phyloP scores from a whole-genome alignment of 2,329 filamentous ascomycete species.

The Aspergillus sp. region DNA sequence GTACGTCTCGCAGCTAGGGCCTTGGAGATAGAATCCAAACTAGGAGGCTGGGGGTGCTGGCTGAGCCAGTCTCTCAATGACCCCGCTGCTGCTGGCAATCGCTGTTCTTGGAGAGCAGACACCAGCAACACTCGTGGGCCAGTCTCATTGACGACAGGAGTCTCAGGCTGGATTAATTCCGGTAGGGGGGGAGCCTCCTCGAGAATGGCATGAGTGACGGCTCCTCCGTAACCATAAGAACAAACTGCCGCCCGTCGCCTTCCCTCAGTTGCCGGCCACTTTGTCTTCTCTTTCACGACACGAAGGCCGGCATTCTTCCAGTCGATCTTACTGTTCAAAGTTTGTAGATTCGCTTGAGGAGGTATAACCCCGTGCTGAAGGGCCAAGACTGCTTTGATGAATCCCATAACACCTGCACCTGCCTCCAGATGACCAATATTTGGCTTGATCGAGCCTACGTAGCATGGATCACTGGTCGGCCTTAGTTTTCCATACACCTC shows the following conservation, averaged over 20 bases:
- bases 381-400: constrained; percentile 28
- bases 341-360: constrained; percentile 36
- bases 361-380: constrained; percentile 22
- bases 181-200: constrained; percentile 15
- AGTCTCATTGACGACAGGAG: background rate
- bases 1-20: background rate
- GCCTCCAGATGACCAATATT: constrained; percentile 35
- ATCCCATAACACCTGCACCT: constrained; percentile 24
- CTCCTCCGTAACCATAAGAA: constrained; percentile 37
- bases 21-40: background rate
- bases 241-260: constrained; percentile 29
- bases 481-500: constrained; percentile 15
- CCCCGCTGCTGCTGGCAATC: background rate
- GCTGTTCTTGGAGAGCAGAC: background rate
- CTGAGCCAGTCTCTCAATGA: background rate
- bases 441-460: constrained; percentile 33
- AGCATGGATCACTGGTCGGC: constrained; percentile 18
- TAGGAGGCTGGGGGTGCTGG: background rate
- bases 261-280: constrained; percentile 17
- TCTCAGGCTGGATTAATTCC: background rate
- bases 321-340: constrained; percentile 34
- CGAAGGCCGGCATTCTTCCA: constrained; percentile 25
- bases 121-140: constrained; percentile 8
- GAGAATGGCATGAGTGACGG: constrained; percentile 35
- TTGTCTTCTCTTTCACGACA: constrained; percentile 22